Evolutionary conservation across 805 yeast species (phyloP), one percentile per base, ranked within the genome.

Genomic region (Nakazawaea laoshanensis): DNA sequence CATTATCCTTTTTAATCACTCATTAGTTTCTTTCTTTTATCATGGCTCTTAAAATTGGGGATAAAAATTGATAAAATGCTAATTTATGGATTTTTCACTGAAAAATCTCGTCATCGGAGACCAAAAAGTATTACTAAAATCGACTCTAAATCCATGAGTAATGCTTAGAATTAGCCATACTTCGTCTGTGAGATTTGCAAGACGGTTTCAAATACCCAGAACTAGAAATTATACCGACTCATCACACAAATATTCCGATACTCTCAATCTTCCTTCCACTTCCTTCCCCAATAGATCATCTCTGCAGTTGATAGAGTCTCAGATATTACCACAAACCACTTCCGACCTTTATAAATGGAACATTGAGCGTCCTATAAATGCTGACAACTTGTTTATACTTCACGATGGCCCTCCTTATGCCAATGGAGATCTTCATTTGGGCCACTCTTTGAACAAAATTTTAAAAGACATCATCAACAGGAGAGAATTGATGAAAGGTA

Each of bases 341-440:
- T 63, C 67, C 16, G 62, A 66, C 2, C 59, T 89, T 12, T 89
- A 89, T 53, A 46, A 59, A 9, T 68, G 85, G 75, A 96, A 81
- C 45, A 32, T 41, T 2, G 30, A 53, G 9, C 38, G 37, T 1
- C 46, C 47, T 6, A 43, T 39, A 35, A 45, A 44, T 21, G 42
- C 53, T 16, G 57, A 61, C 2, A 56, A 70, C 13, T 42, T 67
- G 22, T 89, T 81, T 45, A 67, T 80, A 2, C 59, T 92, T 1
- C 96, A 88, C 45, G 99, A 92, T 57, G 99, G 99, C 0, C 99
- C 99, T 0, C 99, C 99, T 0, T 92, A 89, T 56, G 97, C 98
- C 9, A 92, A 92, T 50, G 98, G 97, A 3, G 86, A 80, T 41
- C 60, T 92, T 15, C 99, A 92, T 53, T 55, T 88, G 31, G 86